Percentiles rank a stretch among this genome's conserved stretches.
Conservation (phyloP, 164 flowering plant species). For the Nelumbo lutea region DNA sequence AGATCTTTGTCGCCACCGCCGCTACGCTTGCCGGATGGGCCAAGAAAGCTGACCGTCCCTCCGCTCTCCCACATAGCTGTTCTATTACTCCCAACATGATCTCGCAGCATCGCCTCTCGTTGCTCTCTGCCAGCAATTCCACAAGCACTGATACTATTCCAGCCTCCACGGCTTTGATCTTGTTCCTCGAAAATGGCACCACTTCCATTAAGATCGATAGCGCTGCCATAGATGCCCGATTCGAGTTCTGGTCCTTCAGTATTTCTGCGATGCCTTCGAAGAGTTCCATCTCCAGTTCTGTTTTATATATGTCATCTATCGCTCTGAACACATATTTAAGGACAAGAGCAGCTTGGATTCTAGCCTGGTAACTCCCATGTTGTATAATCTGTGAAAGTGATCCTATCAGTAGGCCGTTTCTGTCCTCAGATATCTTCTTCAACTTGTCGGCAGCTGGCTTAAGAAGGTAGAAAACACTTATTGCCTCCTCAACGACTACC, state of each 20-base stretch:
- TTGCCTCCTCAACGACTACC: conserved; percentile 13
- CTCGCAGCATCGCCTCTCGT: conserved; percentile 43
- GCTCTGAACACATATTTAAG: conserved; percentile 43
- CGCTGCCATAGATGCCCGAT: conserved; percentile 39
- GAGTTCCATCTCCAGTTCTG: conserved; percentile 23
- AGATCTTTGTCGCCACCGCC: conserved; percentile 59
- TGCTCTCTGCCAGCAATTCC: conserved; percentile 44
- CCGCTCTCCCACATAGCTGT: conserved; percentile 54
- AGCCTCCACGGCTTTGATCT: conserved; percentile 53
- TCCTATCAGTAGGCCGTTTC: conserved; percentile 12
- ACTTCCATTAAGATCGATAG: conserved; percentile 33
- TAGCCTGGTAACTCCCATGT: conserved; percentile 43
- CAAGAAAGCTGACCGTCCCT: conserved; percentile 63
- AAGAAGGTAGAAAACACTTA: conserved; percentile 12
- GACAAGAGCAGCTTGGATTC: conserved; percentile 42
- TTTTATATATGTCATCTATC: conserved; percentile 36
- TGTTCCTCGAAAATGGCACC: conserved; percentile 54
- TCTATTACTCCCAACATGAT: conserved; percentile 42
- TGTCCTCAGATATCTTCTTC: conserved; percentile 12
- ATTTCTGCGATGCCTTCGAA: conserved; percentile 40
- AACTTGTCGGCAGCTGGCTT: conserved; percentile 10
- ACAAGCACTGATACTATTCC: conserved; percentile 47
- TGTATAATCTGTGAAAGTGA: conserved; percentile 34
- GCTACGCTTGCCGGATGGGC: conserved; percentile 64
- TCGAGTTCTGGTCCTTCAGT: conserved; percentile 48